Conservation (phyloP, 345 rosid species). For the Eucalyptus victrix region DNA sequence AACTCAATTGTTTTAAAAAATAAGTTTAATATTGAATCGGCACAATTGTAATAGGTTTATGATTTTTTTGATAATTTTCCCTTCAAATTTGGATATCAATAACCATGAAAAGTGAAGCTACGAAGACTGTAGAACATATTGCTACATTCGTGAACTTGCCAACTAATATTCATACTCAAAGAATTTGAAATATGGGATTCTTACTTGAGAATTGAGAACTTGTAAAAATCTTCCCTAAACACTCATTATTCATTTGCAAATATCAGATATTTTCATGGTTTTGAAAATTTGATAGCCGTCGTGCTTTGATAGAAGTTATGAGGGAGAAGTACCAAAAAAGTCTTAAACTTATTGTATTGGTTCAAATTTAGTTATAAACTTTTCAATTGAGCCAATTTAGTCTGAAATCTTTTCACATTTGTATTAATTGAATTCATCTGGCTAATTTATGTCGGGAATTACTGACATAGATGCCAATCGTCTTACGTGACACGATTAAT, state of each 20-base stretch:
- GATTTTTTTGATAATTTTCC: too few relatives aligned
- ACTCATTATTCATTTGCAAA: neutral
- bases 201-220: neutral
- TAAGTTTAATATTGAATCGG: rapidly evolving
- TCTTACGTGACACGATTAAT: rapidly evolving
- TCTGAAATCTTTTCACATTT: rapidly evolving
- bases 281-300: neutral
- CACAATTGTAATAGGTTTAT: too few relatives aligned
- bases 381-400: too few relatives aligned
- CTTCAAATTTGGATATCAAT: neutral
- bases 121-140: neutral
- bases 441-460: rapidly evolving
- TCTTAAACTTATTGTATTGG: rapidly evolving
- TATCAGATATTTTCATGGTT: neutral
- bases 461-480: rapidly evolving
- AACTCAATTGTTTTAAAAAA: too few relatives aligned
- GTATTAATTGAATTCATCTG: rapidly evolving
- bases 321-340: too few relatives aligned
- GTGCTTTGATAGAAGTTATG: neutral
- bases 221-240: neutral
- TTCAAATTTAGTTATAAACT: rapidly evolving
- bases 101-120: neutral
- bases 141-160: neutral
- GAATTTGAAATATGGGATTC: neutral
- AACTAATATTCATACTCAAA: neutral